These are phyloP conservation scores for Pseudonitzschia multiseries DNA, from an alignment of 108 stramenopile species.

Conservation along the genomic window DNA sequence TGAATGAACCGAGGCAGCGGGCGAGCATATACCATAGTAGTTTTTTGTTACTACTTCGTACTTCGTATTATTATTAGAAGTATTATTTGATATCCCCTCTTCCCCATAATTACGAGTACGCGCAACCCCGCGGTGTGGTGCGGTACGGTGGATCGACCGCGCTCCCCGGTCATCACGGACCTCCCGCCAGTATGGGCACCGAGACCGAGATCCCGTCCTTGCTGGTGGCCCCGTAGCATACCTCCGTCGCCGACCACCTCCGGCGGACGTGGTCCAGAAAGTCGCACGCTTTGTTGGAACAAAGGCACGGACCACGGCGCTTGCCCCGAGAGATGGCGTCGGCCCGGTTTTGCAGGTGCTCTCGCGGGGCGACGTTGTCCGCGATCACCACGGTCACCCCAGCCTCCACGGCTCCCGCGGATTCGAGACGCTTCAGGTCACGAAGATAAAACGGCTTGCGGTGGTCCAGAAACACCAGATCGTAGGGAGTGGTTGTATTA, in stretches of 20 bases:
- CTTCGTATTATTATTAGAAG: too few species aligned
- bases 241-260: constrained; percentile 4
- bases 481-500: neutral
- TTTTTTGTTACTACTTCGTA: too few species aligned
- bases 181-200: too few species aligned
- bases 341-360: constrained; percentile 3
- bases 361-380: constrained; percentile 5
- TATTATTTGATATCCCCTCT: too few species aligned
- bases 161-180: too few species aligned
- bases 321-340: neutral
- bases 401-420: neutral
- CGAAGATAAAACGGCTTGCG: constrained; percentile 13
- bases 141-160: too few species aligned
- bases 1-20: too few species aligned
- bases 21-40: too few species aligned
- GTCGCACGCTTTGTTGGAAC: constrained; percentile 14
- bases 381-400: neutral
- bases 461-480: constrained; percentile 10
- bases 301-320: constrained; percentile 4
- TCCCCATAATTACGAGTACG: too few species aligned
- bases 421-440: neutral
- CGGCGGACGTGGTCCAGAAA: neutral
- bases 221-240: neutral
- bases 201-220: constrained; percentile 10
- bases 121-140: too few species aligned